Conservation (phyloP, 371 early-diverging fungal genomes). For the Catenaria anguillulae region DNA sequence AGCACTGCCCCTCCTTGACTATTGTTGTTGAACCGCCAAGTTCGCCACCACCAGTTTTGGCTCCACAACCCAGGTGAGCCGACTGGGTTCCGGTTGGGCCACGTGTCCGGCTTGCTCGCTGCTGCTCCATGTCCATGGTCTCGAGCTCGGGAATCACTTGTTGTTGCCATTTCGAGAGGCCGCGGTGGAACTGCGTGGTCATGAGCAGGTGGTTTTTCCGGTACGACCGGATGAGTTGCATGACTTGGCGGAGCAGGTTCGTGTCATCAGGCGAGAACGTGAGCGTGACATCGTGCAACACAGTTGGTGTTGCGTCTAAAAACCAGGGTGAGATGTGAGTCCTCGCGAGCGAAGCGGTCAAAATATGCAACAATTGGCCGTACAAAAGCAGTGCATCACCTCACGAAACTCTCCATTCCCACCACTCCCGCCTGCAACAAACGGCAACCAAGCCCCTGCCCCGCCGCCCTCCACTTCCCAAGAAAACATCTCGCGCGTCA, state of each 20-base stretch:
- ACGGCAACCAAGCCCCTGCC: constrained; percentile 4
- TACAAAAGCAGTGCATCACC: neutral
- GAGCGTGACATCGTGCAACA: neutral
- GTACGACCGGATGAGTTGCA: constrained; percentile 15
- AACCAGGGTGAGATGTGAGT: too few species aligned
- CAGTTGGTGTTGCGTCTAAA: neutral
- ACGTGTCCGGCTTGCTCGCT: too few species aligned
- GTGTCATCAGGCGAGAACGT: neutral
- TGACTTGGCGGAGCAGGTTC: constrained; percentile 11
- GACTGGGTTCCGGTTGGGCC: too few species aligned
- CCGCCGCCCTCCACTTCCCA: constrained; percentile 21
- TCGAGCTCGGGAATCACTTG: neutral
- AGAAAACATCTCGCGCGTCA: constrained; percentile 15
- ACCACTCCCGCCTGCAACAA: neutral
- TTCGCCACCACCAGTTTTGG: too few species aligned
- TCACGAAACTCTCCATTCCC: neutral
- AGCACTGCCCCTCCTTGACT: too few species aligned
- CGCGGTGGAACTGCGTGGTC: constrained; percentile 18
- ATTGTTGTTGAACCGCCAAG: too few species aligned
- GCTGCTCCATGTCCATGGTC: neutral
- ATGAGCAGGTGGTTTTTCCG: constrained; percentile 17
- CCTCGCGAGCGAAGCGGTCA: too few species aligned
- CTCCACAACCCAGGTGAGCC: too few species aligned
- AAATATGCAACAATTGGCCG: too few species aligned
- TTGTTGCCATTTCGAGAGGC: constrained; percentile 12